Evolutionary conservation across 768 basidiomycete genomes (phyloP).

Genomic region (Boletus subcaerulescens): DNA sequence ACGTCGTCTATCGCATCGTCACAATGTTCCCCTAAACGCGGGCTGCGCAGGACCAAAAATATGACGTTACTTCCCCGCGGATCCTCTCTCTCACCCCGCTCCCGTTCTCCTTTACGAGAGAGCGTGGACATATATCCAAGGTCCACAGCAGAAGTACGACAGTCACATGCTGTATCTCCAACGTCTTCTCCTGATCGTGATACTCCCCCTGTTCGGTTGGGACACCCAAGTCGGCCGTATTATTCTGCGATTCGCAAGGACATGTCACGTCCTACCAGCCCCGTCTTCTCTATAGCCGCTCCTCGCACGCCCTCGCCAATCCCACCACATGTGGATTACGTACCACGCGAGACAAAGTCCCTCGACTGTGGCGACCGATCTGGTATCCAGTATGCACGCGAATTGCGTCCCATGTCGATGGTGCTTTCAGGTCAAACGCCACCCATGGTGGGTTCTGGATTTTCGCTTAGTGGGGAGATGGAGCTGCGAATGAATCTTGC

Average conservation of each 20-base stretch:
- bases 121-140: conserved; percentile 17
- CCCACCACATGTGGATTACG: conserved; percentile 21
- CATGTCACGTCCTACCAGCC: conserved; percentile 41
- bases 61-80: conserved; percentile 31
- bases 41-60: conserved; percentile 40
- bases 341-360: conserved; percentile 32
- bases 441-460: conserved; percentile 34
- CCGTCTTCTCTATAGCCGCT: conserved; percentile 24
- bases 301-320: conserved; percentile 29
- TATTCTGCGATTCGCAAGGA: conserved; percentile 53
- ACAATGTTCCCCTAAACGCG: conserved; percentile 29
- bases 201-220: conserved; percentile 37
- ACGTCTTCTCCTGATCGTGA: conserved; percentile 22
- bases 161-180: conserved; percentile 19
- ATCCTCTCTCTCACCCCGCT: conserved; percentile 22
- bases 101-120: conserved; percentile 22
- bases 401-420: conserved; percentile 31
- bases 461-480: conserved; percentile 58
- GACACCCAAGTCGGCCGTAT: conserved; percentile 52
- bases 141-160: conserved; percentile 18
- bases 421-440: conserved; percentile 20
- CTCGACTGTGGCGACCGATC: conserved; percentile 28
- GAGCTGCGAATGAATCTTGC: conserved; percentile 57
- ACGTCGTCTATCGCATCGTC: conserved; percentile 25
- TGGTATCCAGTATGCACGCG: conserved; percentile 12